phyloP scores from a whole-genome alignment of 1,284 basidiomycete species.

The Cryptococcus wingfieldii region DNA sequence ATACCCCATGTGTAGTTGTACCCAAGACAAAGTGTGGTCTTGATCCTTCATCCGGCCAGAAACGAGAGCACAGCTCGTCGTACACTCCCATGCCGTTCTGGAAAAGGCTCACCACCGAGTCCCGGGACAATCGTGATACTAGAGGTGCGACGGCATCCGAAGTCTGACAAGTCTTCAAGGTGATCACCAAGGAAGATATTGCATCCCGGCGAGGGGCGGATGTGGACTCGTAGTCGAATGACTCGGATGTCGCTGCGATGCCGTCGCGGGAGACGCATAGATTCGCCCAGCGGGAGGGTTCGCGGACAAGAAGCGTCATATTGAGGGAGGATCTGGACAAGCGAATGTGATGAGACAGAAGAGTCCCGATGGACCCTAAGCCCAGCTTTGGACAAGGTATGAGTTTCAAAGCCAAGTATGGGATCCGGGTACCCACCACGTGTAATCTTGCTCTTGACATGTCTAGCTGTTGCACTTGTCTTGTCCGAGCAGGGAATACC shows the following conservation, averaged over 20 bases:
- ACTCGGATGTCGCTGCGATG: constrained; percentile 10
- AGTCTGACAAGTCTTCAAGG: constrained; percentile 72
- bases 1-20: constrained; percentile 72
- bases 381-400: constrained; percentile 52
- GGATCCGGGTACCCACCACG: no score
- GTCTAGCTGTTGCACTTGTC: no score
- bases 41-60: constrained; percentile 67
- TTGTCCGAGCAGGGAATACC: no score
- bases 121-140: constrained; percentile 59
- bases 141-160: constrained; percentile 60
- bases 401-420: no score
- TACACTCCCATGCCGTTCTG: constrained; percentile 90
- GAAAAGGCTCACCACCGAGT: constrained; percentile 79
- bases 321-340: constrained; percentile 53
- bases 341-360: constrained; percentile 73
- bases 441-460: no score
- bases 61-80: constrained; percentile 63
- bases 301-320: constrained; percentile 64
- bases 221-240: constrained; percentile 21
- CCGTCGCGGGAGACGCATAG: constrained; percentile 13
- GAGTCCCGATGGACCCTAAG: constrained; percentile 72
- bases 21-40: constrained; percentile 85
- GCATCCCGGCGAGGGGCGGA: background rate
- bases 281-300: constrained; percentile 18
- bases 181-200: constrained; percentile 71